Evolutionary conservation across 192 early-diverging fungal species (phyloP).

Genomic region (Coemansia sp.): DNA sequence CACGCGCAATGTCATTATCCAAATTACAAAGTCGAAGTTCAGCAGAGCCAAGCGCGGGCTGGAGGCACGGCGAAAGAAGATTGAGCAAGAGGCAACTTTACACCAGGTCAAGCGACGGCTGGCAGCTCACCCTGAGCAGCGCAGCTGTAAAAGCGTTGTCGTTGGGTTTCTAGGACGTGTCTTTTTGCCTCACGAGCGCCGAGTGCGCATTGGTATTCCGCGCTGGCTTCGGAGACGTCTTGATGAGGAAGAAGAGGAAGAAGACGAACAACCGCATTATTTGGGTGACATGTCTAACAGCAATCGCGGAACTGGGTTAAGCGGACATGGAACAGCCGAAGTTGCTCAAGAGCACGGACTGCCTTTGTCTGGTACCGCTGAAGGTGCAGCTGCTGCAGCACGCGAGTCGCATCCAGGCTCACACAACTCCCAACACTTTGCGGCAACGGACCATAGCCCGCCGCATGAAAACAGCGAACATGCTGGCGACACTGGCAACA

Average conservation of each 20-base stretch:
- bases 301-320: too few relatives aligned
- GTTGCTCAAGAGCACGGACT: too few relatives aligned
- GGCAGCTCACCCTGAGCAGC: conserved; percentile 24
- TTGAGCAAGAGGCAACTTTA: conserved; percentile 31
- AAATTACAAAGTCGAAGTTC: conserved; percentile 33
- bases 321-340: too few relatives aligned
- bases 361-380: too few relatives aligned
- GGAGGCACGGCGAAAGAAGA: conserved; percentile 18
- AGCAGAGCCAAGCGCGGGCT: conserved; percentile 29
- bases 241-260: conserved; percentile 1
- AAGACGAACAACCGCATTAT: too few relatives aligned
- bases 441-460: too few relatives aligned
- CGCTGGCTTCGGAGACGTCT: conserved; percentile 25
- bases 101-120: conserved; percentile 33
- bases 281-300: too few relatives aligned
- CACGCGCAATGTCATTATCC: conserved; percentile 48
- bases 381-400: not conserved
- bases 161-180: conserved; percentile 22
- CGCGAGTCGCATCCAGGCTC: too few relatives aligned
- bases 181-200: conserved; percentile 22
- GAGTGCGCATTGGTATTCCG: conserved; percentile 37
- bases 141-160: conserved; percentile 12
- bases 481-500: not conserved
- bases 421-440: too few relatives aligned
- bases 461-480: not conserved